Evolutionary conservation across 1,284 basidiomycete genomes (phyloP), one percentile per base, ranked within the genome.

Genomic region (Xerocomus nothofagi): DNA sequence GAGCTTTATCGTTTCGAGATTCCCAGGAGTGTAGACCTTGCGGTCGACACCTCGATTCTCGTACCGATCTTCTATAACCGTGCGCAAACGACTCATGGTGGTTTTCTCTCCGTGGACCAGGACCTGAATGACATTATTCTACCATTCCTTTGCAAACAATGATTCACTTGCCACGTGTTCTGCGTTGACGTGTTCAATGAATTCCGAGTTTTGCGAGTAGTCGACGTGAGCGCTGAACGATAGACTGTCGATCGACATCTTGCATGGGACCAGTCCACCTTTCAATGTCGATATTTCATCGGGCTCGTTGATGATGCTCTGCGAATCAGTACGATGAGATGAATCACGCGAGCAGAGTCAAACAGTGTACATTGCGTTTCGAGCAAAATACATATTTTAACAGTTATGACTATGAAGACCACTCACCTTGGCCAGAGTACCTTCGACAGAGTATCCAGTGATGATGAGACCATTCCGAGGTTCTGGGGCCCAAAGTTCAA

Each of bases 211-310:
- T 65, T 98, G 96, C 11, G 91, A 83, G 62, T 91, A 97, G 70
- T 99, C 96, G 57, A 99, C 97, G 68, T 99, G 97, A 0, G 96
- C 95, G 44, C 91, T 93, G 69, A 99, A 99, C 4, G 95, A 97
- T 53, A 99, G 91, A 61, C 94, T 89, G 64, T 98, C 93, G 63
- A 99, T 92, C 1, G 95, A 95, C 56, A 97, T 80, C 61, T 92
- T 89, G 54, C 95, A 79, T n/a, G 86, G 89, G 47, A 99, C 95
- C 42, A 79, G 79, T 37, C 78, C 81, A 38, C 94, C 94, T 65
- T 92, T 93, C 63, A 88, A 66, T 2, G 84, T 80, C 33, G 75
- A 74, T 62, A 97, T 91, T 61, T 97, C 93, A 64, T 93, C 88
- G 4, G 94, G 93, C 70, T 95, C 93, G 61, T 78, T 90, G 77